Conservation (phyloP, 768 basidiomycete species). For the Naganishia friedmannii region DNA sequence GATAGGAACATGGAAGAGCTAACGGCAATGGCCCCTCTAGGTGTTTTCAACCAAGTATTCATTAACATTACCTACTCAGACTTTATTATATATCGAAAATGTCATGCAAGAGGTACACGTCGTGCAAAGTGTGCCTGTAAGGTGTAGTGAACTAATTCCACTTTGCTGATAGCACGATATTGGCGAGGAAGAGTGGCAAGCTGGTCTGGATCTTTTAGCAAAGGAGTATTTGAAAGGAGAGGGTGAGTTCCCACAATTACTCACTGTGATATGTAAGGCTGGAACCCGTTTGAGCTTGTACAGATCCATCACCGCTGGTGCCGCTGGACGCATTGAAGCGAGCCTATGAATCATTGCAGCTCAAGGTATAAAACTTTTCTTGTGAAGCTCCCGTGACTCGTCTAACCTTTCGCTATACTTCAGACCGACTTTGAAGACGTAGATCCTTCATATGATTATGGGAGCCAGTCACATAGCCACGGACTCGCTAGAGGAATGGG, state of each 20-base stretch:
- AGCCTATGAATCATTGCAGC: conserved; percentile 48
- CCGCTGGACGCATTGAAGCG: conserved; percentile 44
- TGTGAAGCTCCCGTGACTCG: neutral
- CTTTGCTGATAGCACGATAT: conserved; percentile 9
- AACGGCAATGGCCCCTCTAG: conserved; percentile 24
- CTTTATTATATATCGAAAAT: conserved; percentile 46
- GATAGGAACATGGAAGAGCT: too few species aligned
- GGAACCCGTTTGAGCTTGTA: neutral
- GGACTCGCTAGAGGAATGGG: conserved; percentile 17
- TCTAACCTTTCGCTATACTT: neutral
- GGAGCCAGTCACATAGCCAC: conserved; percentile 17
- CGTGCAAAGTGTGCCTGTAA: neutral
- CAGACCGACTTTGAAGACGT: conserved; percentile 37
- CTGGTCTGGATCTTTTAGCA: conserved; percentile 48
- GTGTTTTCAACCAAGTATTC: conserved; percentile 52
- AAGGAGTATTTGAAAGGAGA: conserved; percentile 51
- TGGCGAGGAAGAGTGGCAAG: conserved; percentile 44
- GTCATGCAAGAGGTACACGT: conserved; percentile 42
- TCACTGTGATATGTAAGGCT: neutral
- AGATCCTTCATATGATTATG: conserved; percentile 2
- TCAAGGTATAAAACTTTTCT: neutral
- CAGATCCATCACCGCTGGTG: conserved; percentile 49
- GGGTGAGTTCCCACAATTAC: conserved; percentile 36
- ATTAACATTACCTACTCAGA: conserved; percentile 47
- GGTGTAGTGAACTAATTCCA: neutral